phyloP scores from a whole-genome alignment of 2,329 filamentous ascomycete genomes.

The Fusarium sp. region DNA sequence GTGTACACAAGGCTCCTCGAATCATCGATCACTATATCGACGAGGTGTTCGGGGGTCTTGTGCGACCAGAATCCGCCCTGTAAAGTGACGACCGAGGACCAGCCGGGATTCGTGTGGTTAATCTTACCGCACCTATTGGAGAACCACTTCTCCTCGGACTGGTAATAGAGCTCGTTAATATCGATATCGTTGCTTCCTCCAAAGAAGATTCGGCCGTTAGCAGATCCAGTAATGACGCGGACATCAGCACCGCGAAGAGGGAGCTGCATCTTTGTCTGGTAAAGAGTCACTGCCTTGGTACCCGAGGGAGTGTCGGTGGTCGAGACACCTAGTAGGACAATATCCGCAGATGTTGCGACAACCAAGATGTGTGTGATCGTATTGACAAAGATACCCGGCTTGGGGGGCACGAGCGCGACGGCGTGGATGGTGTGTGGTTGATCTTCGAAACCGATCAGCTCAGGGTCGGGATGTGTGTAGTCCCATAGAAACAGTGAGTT shows the following conservation, averaged over 20 bases:
- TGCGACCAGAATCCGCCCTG: conserved; percentile 66
- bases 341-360: conserved; percentile 87
- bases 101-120: conserved; percentile 85
- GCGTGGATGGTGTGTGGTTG: conserved; percentile 89
- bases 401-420: conserved; percentile 89
- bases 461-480: conserved; percentile 92
- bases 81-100: conserved; percentile 73
- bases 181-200: conserved; percentile 85
- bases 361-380: conserved; percentile 91
- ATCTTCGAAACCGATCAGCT: conserved; percentile 93
- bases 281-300: conserved; percentile 81
- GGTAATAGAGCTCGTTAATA: conserved; percentile 94
- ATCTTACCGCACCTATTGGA: conserved; percentile 88
- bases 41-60: conserved; percentile 73
- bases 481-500: conserved; percentile 98
- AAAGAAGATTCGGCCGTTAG: conserved; percentile 94
- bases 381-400: conserved; percentile 87
- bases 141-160: conserved; percentile 98
- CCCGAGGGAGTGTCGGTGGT: conserved; percentile 78
- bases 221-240: conserved; percentile 83
- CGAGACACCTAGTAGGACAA: conserved; percentile 88
- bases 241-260: conserved; percentile 83
- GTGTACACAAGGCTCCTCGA: conserved; percentile 91
- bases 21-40: conserved; percentile 90
- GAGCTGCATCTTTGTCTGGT: conserved; percentile 89